Base-by-base conservation (phyloP, 257 asterid species). In the Solanum tacnaense region DNA sequence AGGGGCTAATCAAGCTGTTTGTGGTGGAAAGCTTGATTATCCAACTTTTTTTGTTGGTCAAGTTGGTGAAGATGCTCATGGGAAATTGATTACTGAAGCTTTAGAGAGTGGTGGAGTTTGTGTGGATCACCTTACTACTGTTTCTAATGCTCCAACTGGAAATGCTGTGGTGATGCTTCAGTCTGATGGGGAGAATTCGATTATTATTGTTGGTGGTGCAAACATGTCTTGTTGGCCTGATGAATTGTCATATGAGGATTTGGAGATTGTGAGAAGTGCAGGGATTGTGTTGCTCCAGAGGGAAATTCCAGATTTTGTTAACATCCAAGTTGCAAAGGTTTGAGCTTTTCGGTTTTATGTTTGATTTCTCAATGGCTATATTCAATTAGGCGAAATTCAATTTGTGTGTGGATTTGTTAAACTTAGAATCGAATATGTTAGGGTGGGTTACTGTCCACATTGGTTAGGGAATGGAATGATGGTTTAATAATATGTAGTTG, bases 101-200 rank as follows among this genome's bases (percentile, higher is more conserved):
- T 91, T 96, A 76, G 90, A 88, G 91, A 74, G 86, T 39, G 94
- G 97, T 84, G 98, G 99, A 86, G 98, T 97, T 56, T 65, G 78
- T 70, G 87, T 95, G 68, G 98, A 97, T 86, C 87, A 90, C 71
- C 90, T 97, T 92, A 92, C 85, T 21, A 73, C 89, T 23, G 95
- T 96, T 84, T 85, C 89, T 27, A 91, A 86, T 88, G 94, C 93
- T 32, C 98, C 99, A 9, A 97, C 98, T 32, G 98, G 99, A 16
- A 97, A 97, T 88, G 98, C 98, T 29, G 98, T 97, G 58, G 99
- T 97, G 89, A 97, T 97, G 99, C 88, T 96, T 91, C 99, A 94
- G 88, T 68, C 90, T 32, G 98, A 89, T 88, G 98, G 98, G 75
- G 96, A 97, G 92, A 97, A 97, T 44, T 97, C 98, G 1, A 97